phyloP scores from a whole-genome alignment of 768 basidiomycete genomes.

The Mycena vulgaris region DNA sequence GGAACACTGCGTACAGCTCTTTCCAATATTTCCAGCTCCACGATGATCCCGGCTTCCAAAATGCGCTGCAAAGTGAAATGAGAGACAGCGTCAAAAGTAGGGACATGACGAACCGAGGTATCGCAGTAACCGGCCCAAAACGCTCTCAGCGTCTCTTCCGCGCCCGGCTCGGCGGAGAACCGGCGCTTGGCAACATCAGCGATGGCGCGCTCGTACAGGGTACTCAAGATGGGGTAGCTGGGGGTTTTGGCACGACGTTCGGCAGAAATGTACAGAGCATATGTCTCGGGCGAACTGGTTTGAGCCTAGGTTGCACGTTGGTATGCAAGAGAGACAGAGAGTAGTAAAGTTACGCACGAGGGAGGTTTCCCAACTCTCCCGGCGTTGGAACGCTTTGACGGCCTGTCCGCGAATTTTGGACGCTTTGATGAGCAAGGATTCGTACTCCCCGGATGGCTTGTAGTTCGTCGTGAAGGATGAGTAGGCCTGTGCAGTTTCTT shows the following conservation, averaged over 20 bases:
- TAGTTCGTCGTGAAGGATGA: slow-evolving; percentile 91
- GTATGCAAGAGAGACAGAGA: neutral
- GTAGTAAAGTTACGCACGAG: slow-evolving; percentile 64
- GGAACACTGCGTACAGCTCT: slow-evolving; percentile 83
- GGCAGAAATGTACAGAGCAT: slow-evolving; percentile 72
- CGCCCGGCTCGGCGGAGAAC: slow-evolving; percentile 67
- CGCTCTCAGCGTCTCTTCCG: slow-evolving; percentile 70
- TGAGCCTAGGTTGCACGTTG: slow-evolving; percentile 47
- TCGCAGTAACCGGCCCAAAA: slow-evolving; percentile 87
- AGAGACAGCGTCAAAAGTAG: neutral
- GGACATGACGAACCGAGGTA: slow-evolving; percentile 66
- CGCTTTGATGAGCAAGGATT: slow-evolving; percentile 80
- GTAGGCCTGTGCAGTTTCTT: slow-evolving; percentile 88
- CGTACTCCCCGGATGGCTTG: slow-evolving; percentile 83
- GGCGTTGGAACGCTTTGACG: slow-evolving; percentile 71
- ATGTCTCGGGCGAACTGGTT: slow-evolving; percentile 69
- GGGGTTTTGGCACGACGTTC: slow-evolving; percentile 76
- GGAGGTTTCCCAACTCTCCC: slow-evolving; percentile 74
- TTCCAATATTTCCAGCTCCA: slow-evolving; percentile 59
- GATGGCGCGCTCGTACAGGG: slow-evolving; percentile 83
- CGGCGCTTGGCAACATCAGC: slow-evolving; percentile 76
- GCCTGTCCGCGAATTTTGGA: slow-evolving; percentile 79
- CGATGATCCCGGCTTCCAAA: slow-evolving; percentile 58
- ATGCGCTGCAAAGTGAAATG: slow-evolving; percentile 56
- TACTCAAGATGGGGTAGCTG: slow-evolving; percentile 68